These are phyloP conservation scores for Lagenaria siceraria DNA, from an alignment of 306 rosid species.

Conservation along the genomic window DNA sequence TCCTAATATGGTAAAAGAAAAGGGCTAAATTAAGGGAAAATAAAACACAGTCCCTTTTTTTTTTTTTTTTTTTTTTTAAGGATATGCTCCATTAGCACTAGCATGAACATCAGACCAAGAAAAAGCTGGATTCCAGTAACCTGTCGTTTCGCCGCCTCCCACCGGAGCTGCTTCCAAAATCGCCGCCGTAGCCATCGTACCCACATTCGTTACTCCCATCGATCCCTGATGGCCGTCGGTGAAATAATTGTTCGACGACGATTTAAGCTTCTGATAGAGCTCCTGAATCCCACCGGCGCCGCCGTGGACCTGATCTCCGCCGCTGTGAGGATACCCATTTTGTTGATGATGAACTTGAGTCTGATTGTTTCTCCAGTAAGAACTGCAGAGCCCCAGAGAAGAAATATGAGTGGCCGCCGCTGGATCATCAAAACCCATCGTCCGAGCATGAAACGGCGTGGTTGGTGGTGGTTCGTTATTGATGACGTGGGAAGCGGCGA, in stretches of 20 bases:
- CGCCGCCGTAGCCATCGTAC: conserved; percentile 20
- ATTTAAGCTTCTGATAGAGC: conserved; percentile 63
- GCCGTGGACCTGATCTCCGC: conserved; percentile 25
- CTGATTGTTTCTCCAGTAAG: conserved; percentile 48
- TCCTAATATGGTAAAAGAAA: background rate
- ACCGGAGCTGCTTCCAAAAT: conserved; percentile 52
- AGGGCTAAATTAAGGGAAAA: background rate
- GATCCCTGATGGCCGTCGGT: conserved; percentile 21
- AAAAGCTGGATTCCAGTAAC: conserved; percentile 71
- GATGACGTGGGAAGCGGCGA: conserved; percentile 35
- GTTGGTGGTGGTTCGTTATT: conserved; percentile 32
- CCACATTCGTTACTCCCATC: conserved; percentile 32
- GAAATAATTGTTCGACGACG: conserved; percentile 33
- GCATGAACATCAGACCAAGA: conserved; percentile 86
- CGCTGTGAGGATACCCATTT: conserved; percentile 12
- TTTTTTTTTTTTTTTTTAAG: conserved; percentile 3
- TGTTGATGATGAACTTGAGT: conserved; percentile 19
- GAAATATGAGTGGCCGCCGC: conserved; percentile 28
- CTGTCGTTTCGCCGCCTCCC: conserved; percentile 45
- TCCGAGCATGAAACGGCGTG: conserved; percentile 17
- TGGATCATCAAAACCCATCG: conserved; percentile 31
- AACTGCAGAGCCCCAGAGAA: conserved; percentile 43
- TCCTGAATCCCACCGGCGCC: conserved; percentile 61
- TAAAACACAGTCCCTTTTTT: background rate
- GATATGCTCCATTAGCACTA: conserved; percentile 72